Percentiles rank a stretch among this genome's conserved stretches.
Conservation (phyloP, 805 yeast species). For the Ogataea pini region DNA sequence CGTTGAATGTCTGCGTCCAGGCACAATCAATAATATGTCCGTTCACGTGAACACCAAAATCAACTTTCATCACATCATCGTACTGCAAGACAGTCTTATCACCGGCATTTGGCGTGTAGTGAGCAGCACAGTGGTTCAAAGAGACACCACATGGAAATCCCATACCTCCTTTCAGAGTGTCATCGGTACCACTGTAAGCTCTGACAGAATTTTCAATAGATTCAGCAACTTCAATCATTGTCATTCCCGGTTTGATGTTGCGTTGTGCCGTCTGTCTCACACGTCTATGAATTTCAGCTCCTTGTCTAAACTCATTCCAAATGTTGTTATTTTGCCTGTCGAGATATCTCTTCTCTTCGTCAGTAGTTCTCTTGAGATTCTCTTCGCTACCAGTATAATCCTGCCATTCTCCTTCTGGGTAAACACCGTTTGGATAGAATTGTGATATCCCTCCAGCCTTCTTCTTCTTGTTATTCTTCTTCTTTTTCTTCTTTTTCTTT, state of each 20-base stretch:
- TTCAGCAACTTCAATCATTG: constrained; percentile 87
- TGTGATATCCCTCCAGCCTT: constrained; percentile 63
- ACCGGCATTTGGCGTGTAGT: constrained; percentile 95
- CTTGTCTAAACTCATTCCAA: constrained; percentile 91
- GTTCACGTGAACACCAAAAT: constrained; percentile 93
- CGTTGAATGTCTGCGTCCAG: constrained; percentile 85
- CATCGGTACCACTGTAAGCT: constrained; percentile 58
- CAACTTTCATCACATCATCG: constrained; percentile 96
- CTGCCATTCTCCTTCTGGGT: constrained; percentile 86
- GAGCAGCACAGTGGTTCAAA: constrained; percentile 93
- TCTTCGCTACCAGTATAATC: constrained; percentile 66
- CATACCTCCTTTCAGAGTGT: constrained; percentile 75
- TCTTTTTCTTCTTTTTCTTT: constrained; percentile 46
- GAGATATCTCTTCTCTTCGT: constrained; percentile 80
- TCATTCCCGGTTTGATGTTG: constrained; percentile 85
- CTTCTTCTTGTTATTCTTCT: constrained; percentile 60
- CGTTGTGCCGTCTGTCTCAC: constrained; percentile 80
- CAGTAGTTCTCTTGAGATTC: constrained; percentile 71
- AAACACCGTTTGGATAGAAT: constrained; percentile 67
- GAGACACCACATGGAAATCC: constrained; percentile 99
- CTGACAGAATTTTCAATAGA: constrained; percentile 84
- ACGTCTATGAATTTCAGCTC: constrained; percentile 93
- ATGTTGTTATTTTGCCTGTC: constrained; percentile 62
- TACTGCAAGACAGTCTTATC: constrained; percentile 78
- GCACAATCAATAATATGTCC: constrained; percentile 96